Evolutionary conservation across 331 rosid species (phyloP).

Genomic region (Rosa hybrid): DNA sequence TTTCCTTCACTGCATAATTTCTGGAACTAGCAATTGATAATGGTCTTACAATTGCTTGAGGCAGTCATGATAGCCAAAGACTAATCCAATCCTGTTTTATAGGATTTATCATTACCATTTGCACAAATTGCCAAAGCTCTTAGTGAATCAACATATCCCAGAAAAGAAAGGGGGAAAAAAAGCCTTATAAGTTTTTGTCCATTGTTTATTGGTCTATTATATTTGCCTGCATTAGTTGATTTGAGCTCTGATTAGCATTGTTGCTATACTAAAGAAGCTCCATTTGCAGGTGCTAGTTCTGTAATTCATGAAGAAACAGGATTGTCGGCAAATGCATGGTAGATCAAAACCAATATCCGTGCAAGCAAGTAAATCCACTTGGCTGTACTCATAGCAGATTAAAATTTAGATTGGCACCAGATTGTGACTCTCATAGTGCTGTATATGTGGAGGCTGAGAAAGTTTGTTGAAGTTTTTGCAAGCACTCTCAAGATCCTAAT

Average conservation of each 20-base stretch:
- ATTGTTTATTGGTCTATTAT: background rate
- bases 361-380: slow-evolving; percentile 61
- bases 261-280: background rate
- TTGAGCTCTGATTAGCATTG: background rate
- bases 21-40: background rate
- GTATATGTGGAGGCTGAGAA: background rate
- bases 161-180: background rate
- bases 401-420: slow-evolving; percentile 56
- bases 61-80: background rate
- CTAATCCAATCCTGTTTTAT: background rate
- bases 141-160: background rate
- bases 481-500: background rate
- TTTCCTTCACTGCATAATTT: background rate
- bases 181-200: background rate
- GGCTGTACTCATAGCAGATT: slow-evolving; percentile 52
- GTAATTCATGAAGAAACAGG: slow-evolving; percentile 65
- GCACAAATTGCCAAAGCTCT: background rate
- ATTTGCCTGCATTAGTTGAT: background rate
- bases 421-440: slow-evolving; percentile 35
- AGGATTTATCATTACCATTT: background rate
- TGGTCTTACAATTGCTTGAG: background rate
- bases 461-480: background rate
- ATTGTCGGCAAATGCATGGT: slow-evolving; percentile 52
- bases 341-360: slow-evolving; percentile 51
- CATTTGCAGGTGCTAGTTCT: slow-evolving; percentile 40